phyloP scores from a whole-genome alignment of 371 early-diverging fungal species.

The Polyrhizophydium stewartii region DNA sequence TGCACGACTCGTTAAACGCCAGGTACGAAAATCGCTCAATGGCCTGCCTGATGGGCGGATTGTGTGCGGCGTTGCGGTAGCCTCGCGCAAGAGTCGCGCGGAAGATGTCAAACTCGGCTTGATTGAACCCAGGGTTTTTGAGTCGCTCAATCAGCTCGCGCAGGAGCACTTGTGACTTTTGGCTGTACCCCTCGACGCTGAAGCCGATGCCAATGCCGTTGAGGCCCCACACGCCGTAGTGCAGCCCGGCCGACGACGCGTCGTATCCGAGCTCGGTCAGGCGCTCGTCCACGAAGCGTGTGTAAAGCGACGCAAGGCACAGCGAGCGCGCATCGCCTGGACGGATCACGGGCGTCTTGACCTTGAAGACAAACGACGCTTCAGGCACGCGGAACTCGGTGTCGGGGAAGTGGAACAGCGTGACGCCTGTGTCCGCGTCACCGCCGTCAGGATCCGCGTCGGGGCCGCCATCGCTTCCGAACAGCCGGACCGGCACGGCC shows the following conservation, averaged over 20 bases:
- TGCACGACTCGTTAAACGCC: slow-evolving; percentile 13
- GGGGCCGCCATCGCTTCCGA: not conserved
- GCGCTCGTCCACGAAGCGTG: slow-evolving; percentile 25
- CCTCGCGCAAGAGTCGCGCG: slow-evolving; percentile 10
- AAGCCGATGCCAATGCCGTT: slow-evolving; percentile 19
- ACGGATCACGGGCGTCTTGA: slow-evolving; percentile 25
- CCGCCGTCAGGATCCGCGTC: no score
- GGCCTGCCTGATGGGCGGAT: slow-evolving; percentile 26
- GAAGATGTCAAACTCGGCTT: slow-evolving; percentile 19
- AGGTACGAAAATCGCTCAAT: slow-evolving; percentile 16
- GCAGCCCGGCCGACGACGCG: slow-evolving; percentile 26
- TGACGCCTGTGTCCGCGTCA: not conserved
- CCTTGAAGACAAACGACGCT: slow-evolving; percentile 12
- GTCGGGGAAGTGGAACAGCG: slow-evolving; percentile 18
- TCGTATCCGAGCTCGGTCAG: slow-evolving; percentile 26
- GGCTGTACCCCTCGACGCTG: slow-evolving; percentile 22
- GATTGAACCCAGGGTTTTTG: slow-evolving; percentile 10
- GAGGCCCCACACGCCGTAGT: slow-evolving; percentile 12
- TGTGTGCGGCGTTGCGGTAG: slow-evolving; percentile 19
- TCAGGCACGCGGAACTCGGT: slow-evolving; percentile 26
- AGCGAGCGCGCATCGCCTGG: slow-evolving; percentile 16
- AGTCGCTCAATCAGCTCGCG: slow-evolving; percentile 12
- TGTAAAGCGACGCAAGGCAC: slow-evolving; percentile 18
- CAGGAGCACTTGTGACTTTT: slow-evolving; percentile 18
- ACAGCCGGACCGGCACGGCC: not conserved